These are phyloP conservation scores for Poteriospumella lacustris DNA, from an alignment of 108 stramenopile genomes.

Conservation along the genomic window DNA sequence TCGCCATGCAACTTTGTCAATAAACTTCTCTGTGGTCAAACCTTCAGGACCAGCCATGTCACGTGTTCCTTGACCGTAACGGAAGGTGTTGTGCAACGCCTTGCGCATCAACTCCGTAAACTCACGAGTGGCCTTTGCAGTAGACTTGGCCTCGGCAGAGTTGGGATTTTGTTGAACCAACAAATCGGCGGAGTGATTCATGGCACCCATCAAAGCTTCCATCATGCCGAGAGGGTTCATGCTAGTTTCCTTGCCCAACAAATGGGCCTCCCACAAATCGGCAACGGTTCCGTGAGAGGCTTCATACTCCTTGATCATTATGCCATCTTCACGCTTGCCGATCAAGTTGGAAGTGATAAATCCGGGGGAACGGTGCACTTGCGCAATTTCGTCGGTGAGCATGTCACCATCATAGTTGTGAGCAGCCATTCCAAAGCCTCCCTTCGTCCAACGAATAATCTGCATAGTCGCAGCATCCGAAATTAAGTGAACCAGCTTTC, in stretches of 20 bases:
- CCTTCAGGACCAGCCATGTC: slow-evolving; percentile 89
- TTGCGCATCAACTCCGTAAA: slow-evolving; percentile 68
- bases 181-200: slow-evolving; percentile 75
- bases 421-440: slow-evolving; percentile 91
- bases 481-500: slow-evolving; percentile 84
- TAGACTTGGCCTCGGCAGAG: slow-evolving; percentile 54
- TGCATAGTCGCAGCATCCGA: slow-evolving; percentile 97
- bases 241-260: slow-evolving; percentile 88
- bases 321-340: slow-evolving; percentile 79
- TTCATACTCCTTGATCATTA: slow-evolving; percentile 79
- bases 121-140: background rate
- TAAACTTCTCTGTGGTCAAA: slow-evolving; percentile 86
- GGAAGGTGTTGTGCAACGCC: slow-evolving; percentile 90
- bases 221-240: slow-evolving; percentile 90
- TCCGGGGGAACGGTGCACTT: slow-evolving; percentile 92
- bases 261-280: slow-evolving; percentile 86
- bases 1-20: slow-evolving; percentile 85
- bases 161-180: slow-evolving; percentile 60
- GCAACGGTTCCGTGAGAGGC: slow-evolving; percentile 93
- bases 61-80: slow-evolving; percentile 88
- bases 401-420: slow-evolving; percentile 94
- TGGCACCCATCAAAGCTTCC: slow-evolving; percentile 90
- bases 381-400: slow-evolving; percentile 94
- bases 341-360: slow-evolving; percentile 94
- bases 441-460: slow-evolving; percentile 74